Percentiles rank a stretch among this genome's conserved stretches.
phyloP scores from a whole-genome alignment of 345 rosid species.

The Linum usitatissimum region DNA sequence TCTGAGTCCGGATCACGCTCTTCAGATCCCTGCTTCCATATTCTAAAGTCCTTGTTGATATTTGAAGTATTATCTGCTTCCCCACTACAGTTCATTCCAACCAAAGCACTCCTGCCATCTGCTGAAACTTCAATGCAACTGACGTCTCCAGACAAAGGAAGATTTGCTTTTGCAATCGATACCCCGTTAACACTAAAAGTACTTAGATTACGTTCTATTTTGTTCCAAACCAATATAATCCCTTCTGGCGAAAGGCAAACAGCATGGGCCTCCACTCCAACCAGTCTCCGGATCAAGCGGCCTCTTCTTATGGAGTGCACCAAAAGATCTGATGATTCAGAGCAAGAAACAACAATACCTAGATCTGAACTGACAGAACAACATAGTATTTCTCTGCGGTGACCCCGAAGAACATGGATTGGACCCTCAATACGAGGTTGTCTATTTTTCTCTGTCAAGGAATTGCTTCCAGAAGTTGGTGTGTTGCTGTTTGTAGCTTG shows the following conservation, averaged over 20 bases:
- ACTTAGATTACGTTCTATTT: slow-evolving; percentile 40
- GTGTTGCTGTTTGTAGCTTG: slow-evolving; percentile 35
- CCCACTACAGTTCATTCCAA: slow-evolving; percentile 51
- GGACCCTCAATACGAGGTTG: slow-evolving; percentile 78
- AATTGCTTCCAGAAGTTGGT: slow-evolving; percentile 33
- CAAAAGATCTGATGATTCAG: slow-evolving; percentile 58
- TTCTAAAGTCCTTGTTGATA: slow-evolving; percentile 19
- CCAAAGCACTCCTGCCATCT: slow-evolving; percentile 66
- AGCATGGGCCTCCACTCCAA: slow-evolving; percentile 63
- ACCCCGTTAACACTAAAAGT: slow-evolving; percentile 72
- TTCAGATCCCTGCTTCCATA: slow-evolving; percentile 19
- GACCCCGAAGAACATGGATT: slow-evolving; percentile 85
- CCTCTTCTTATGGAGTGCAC: slow-evolving; percentile 85
- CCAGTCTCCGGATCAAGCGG: slow-evolving; percentile 70
- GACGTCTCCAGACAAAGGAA: slow-evolving; percentile 51
- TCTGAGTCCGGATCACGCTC: slow-evolving; percentile 31
- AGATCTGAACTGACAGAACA: slow-evolving; percentile 86
- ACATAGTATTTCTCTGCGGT: slow-evolving; percentile 51
- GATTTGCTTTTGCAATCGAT: slow-evolving; percentile 47
- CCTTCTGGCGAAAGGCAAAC: slow-evolving; percentile 81
- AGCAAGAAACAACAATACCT: slow-evolving; percentile 72
- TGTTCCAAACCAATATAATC: slow-evolving; percentile 70
- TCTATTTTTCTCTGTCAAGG: slow-evolving; percentile 50
- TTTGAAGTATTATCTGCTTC: slow-evolving; percentile 17
- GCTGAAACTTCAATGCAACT: slow-evolving; percentile 80